A percentile compares a stretch with the other conserved stretches of the same genome.
These are phyloP conservation scores for Aphanomyces invadans DNA, from an alignment of 352 stramenopile species.

Conservation along the genomic window DNA sequence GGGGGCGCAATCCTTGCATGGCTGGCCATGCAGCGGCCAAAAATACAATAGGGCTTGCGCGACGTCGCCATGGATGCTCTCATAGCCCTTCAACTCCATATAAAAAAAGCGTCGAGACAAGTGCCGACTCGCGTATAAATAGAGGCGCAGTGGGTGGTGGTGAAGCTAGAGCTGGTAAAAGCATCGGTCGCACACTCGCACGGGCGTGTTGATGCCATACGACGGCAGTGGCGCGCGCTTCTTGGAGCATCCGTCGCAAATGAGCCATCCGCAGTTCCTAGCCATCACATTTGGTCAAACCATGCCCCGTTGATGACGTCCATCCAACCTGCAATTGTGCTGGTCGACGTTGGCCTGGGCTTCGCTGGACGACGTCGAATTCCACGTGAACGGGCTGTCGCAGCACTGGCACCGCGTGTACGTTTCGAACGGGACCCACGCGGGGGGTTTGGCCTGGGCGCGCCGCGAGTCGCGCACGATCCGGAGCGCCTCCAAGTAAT, in stretches of 20 bases:
- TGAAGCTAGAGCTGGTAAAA: slow-evolving; percentile 44
- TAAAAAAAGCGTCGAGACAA: no score
- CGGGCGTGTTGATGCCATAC: slow-evolving; percentile 78
- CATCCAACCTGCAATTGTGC: slow-evolving; percentile 67
- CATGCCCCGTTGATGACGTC: background rate
- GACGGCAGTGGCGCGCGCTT: slow-evolving; percentile 79
- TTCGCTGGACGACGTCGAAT: slow-evolving; percentile 82
- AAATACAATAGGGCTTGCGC: no score
- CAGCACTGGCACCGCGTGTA: slow-evolving; percentile 85
- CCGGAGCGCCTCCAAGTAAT: slow-evolving; percentile 71
- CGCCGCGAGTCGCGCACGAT: slow-evolving; percentile 64
- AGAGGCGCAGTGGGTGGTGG: background rate
- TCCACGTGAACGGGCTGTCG: slow-evolving; percentile 84
- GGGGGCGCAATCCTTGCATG: no score
- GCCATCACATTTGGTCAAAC: background rate
- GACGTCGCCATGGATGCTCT: no score
- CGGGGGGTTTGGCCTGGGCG: slow-evolving; percentile 42
- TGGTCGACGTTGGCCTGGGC: slow-evolving; percentile 85
- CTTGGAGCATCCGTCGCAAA: slow-evolving; percentile 79
- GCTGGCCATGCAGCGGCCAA: no score
- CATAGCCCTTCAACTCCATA: no score
- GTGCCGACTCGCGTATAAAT: no score
- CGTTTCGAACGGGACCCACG: slow-evolving; percentile 74
- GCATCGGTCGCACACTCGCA: slow-evolving; percentile 81
- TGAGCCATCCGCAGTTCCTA: slow-evolving; percentile 56